Evolutionary conservation across 352 stramenopile genomes (phyloP), one percentile per base, ranked within the genome.

Genomic region (Phytophthora crassamura): DNA sequence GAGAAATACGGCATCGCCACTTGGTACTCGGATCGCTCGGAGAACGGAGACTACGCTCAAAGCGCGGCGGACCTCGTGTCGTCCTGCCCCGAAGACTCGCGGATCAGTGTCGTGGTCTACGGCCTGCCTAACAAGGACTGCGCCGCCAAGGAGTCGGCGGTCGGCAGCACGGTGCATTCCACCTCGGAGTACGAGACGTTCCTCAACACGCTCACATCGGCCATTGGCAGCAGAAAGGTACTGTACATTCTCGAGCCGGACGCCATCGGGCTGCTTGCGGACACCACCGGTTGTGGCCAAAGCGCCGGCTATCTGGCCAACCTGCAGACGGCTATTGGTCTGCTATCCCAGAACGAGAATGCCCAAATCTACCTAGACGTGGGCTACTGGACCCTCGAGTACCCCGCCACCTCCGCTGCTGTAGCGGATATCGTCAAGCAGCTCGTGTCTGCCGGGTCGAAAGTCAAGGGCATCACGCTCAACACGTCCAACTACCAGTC

Each of bases 401-500:
- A 64, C 22, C 36, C 67, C 0, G 63, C 62, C 11, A 74, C 50
- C 12, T 51, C 54, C 3, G 50, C 60, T 5, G 56, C 50, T 2
- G 69, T 90, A 11, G 77, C 64, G 2, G 34, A 43, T 1, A 71
- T 78, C 7, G 66, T 89, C 53, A 82, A 84, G 57, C 51, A 82
- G 35, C 64, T 90, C 22, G 42, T 49, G 10, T 20, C 53, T 12
- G 61, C 65, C 7, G 72, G 68, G 0, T 55, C 53, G 2, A 74
- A 71, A 34, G 46, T 93, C 41, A 88, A 88, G 60, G 84, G 82
- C 12, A 90, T 93, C 54, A 73, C 75, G 35, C 75, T 93, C 48
- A 91, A 93, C 76, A 91, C 85, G 14, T 89, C 77, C 60, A 93
- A 93, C 73, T 93, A 91, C 50, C 82, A 83, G 54, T 76, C 79